Evolutionary conservation across 495 filamentous ascomycete species (phyloP), one percentile per base, ranked within the genome.

Genomic region (Rhypophila decipiens): DNA sequence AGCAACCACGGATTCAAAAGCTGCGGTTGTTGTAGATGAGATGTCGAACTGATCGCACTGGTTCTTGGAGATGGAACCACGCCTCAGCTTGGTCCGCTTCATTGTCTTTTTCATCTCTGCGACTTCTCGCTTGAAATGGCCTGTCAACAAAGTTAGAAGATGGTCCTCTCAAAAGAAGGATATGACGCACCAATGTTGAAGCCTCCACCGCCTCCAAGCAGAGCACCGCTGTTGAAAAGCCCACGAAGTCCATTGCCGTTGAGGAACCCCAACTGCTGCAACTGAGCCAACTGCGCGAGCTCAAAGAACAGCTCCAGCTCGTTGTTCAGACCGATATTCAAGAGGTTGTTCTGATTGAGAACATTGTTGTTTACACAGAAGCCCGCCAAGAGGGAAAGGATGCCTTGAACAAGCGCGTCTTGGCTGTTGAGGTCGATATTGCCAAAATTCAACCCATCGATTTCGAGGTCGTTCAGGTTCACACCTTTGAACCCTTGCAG

Each of bases 361-460:
- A 60, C 58, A n/a, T n/a, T n/a, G 48, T 67, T 54, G 47, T 52
- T 57, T 42, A 70, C 49, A 19, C 66, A 69, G 10, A 70, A 51
- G 22, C 69, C 34, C 9, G 31, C 39, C 31, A 70, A 57, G 52
- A 70, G 49, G 12, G 61, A 55, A 36, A 59, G 45, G 22, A 63
- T 62, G 7, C 61, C 65, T 43, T 65, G 61, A 24, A 52, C 52
- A 5, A 62, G 27, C 10, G 49, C 53, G 18, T 52, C 55, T 24
- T 65, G 57, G 51, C 71, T 74, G 39, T 50, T 64, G 17, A 76
- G 56, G 39, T 74, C 71, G 42, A 78, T 56, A 13, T 64, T 60
- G 33, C 62, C 69, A 13, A 78, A 60, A 51, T 78, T 71, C 31
- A 78, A 20, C 7, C 55, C 56, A 22, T 49, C 39, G 27, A 53